These are phyloP conservation scores for Lasiosphaeria ovina DNA, from an alignment of 495 filamentous ascomycete species.

Conservation along the genomic window DNA sequence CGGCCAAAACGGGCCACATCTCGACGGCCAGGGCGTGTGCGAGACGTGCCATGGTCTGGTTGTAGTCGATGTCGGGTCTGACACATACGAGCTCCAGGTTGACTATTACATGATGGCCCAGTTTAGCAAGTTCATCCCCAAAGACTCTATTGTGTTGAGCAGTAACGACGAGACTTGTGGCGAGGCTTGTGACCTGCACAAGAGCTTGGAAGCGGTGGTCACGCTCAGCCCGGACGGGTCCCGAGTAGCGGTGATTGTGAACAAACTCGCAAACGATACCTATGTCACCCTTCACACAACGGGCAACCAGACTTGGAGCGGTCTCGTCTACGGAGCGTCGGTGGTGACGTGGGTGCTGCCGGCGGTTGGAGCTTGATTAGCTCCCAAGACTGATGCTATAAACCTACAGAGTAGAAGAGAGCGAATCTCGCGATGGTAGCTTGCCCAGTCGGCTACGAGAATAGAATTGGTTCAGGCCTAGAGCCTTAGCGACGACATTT, in stretches of 20 bases:
- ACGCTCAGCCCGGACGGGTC: constrained; percentile 52
- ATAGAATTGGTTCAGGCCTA: too few relatives aligned
- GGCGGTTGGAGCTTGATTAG: constrained; percentile 5
- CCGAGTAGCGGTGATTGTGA: constrained; percentile 53
- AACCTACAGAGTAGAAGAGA: too few relatives aligned
- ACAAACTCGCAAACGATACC: constrained; percentile 49
- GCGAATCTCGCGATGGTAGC: too few relatives aligned
- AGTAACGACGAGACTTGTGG: constrained; percentile 38
- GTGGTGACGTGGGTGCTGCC: constrained; percentile 56
- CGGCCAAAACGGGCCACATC: constrained; percentile 50
- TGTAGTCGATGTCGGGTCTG: constrained; percentile 37
- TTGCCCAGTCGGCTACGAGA: too few relatives aligned
- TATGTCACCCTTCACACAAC: constrained; percentile 43
- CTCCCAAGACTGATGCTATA: too few relatives aligned
- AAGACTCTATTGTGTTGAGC: constrained; percentile 46
- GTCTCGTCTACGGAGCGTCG: constrained; percentile 43
- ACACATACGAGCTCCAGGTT: constrained; percentile 44
- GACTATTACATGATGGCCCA: constrained; percentile 60
- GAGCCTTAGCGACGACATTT: too few relatives aligned
- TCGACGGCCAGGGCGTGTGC: constrained; percentile 46
- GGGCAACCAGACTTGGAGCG: constrained; percentile 53
- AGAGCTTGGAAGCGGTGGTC: constrained; percentile 48
- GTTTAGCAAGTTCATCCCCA: constrained; percentile 56
- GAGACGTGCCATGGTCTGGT: constrained; percentile 50
- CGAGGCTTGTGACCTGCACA: constrained; percentile 7